Evolutionary conservation across 805 yeast species (phyloP).

Genomic region (Starmera dryadoides): DNA sequence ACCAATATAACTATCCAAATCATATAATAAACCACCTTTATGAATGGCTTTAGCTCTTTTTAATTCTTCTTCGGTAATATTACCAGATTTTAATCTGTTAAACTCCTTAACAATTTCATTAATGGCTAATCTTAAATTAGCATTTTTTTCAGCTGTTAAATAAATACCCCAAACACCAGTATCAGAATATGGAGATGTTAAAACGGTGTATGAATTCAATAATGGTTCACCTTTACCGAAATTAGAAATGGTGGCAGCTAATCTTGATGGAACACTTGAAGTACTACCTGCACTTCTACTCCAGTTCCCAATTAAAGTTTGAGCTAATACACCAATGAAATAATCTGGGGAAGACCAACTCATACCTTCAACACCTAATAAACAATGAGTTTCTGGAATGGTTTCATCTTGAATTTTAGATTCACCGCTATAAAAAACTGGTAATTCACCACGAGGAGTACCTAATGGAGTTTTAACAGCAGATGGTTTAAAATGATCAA

Average conservation of each 20-base stretch:
- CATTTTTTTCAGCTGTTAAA: slow-evolving; percentile 65
- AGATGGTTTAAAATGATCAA: slow-evolving; percentile 56
- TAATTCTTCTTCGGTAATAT: slow-evolving; percentile 74
- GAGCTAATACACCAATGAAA: slow-evolving; percentile 91
- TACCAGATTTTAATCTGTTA: slow-evolving; percentile 78
- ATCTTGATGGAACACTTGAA: slow-evolving; percentile 76
- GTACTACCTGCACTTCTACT: slow-evolving; percentile 87
- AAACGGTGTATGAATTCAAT: slow-evolving; percentile 94
- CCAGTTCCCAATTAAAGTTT: slow-evolving; percentile 96
- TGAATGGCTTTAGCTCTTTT: slow-evolving; percentile 92
- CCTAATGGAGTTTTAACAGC: slow-evolving; percentile 63
- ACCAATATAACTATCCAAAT: slow-evolving; percentile 92
- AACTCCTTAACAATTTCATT: slow-evolving; percentile 81
- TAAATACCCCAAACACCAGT: slow-evolving; percentile 98
- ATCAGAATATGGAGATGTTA: slow-evolving; percentile 94
- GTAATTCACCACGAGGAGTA: slow-evolving; percentile 54
- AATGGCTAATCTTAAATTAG: slow-evolving; percentile 58
- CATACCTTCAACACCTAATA: slow-evolving; percentile 95
- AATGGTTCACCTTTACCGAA: slow-evolving; percentile 53
- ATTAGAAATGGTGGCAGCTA: slow-evolving; percentile 57
- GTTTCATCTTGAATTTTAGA: slow-evolving; percentile 75
- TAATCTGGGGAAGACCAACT: slow-evolving; percentile 96
- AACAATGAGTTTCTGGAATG: slow-evolving; percentile 85
- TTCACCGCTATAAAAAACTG: slow-evolving; percentile 81
- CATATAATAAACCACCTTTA: slow-evolving; percentile 82